Evolutionary conservation across 805 yeast species (phyloP).

Genomic region (Peterozyma toletana): DNA sequence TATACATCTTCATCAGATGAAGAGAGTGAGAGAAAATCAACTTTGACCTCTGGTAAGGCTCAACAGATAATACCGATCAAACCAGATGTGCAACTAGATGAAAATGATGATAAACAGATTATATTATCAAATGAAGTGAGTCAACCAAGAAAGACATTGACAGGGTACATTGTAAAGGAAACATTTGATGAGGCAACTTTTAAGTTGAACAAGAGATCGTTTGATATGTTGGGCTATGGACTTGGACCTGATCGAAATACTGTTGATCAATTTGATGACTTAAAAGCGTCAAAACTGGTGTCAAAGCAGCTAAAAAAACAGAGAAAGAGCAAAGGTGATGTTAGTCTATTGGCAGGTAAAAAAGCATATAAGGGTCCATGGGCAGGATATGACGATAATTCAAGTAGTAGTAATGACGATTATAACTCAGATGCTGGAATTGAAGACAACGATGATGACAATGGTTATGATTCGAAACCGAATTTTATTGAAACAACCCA

Average conservation of each 20-base stretch:
- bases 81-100: slow-evolving; percentile 3
- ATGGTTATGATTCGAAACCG: slow-evolving; percentile 1
- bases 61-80: neutral
- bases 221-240: slow-evolving; percentile 24
- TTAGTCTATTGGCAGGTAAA: slow-evolving; percentile 30
- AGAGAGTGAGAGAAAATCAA: slow-evolving; percentile 7
- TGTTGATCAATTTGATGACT: slow-evolving; percentile 15
- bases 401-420: slow-evolving; percentile 12
- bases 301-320: slow-evolving; percentile 26
- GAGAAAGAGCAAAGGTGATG: slow-evolving; percentile 32
- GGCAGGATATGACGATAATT: slow-evolving; percentile 35
- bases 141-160: slow-evolving; percentile 10
- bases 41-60: neutral
- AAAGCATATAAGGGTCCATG: slow-evolving; percentile 54
- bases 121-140: too few species aligned
- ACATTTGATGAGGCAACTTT: slow-evolving; percentile 33
- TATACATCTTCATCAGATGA: slow-evolving; percentile 15
- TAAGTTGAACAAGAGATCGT: slow-evolving; percentile 29
- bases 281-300: slow-evolving; percentile 19
- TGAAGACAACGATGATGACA: slow-evolving; percentile 9
- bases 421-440: slow-evolving; percentile 12
- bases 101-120: neutral
- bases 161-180: slow-evolving; percentile 20
- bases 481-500: slow-evolving; percentile 17
- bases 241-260: slow-evolving; percentile 17